These are phyloP conservation scores for Fusarium floridanum DNA, from an alignment of 2,329 filamentous ascomycete genomes.

Conservation along the genomic window DNA sequence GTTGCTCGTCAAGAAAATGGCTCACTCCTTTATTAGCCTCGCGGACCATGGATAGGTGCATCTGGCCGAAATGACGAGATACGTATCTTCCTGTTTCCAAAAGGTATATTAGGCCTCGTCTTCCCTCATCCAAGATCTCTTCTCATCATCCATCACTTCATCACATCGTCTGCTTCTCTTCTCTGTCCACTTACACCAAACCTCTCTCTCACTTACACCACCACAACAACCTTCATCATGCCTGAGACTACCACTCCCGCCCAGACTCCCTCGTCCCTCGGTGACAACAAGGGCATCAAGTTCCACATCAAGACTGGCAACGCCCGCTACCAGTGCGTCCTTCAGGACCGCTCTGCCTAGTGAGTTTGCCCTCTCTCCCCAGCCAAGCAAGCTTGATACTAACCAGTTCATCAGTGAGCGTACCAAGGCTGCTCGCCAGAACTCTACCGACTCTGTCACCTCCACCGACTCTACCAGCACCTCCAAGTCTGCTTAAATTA, in stretches of 20 bases:
- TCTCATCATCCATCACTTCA: not conserved
- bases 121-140: not conserved
- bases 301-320: constrained; percentile 62
- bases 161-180: not conserved
- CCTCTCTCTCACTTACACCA: constrained; percentile 13
- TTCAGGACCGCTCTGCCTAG: constrained; percentile 60
- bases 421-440: constrained; percentile 53
- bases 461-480: constrained; percentile 48
- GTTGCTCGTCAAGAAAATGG: constrained; percentile 43
- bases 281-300: constrained; percentile 58
- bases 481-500: constrained; percentile 39
- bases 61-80: constrained; percentile 35
- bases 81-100: constrained; percentile 41
- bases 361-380: constrained; percentile 47
- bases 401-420: constrained; percentile 53
- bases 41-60: constrained; percentile 34
- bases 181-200: constrained; percentile 23
- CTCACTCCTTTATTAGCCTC: constrained; percentile 45
- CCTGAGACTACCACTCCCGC: constrained; percentile 33
- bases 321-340: constrained; percentile 54
- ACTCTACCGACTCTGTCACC: constrained; percentile 52
- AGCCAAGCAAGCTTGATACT: not conserved
- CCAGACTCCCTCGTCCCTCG: constrained; percentile 43
- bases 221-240: constrained; percentile 37
- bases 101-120: constrained; percentile 44